phyloP scores from a whole-genome alignment of 2,329 filamentous ascomycete genomes.

The Nothopassalora personata region DNA sequence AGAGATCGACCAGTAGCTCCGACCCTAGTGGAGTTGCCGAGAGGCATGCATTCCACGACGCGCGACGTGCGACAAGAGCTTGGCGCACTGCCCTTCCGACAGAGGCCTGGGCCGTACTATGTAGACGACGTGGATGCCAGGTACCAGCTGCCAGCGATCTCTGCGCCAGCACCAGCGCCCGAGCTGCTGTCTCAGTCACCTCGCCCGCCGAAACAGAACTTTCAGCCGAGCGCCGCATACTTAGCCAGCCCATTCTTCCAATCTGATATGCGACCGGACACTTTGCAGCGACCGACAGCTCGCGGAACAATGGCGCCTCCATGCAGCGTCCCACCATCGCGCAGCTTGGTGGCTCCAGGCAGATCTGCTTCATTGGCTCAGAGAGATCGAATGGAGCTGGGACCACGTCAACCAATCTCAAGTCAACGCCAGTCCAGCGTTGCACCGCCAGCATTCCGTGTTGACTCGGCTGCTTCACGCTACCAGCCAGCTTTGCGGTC shows the following conservation, averaged over 20 bases:
- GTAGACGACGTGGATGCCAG: background rate
- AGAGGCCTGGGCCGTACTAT: background rate
- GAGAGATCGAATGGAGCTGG: no score
- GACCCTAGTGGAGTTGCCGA: background rate
- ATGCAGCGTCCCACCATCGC: background rate
- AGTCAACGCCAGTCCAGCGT: background rate
- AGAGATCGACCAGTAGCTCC: background rate
- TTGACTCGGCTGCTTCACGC: background rate
- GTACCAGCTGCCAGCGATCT: background rate
- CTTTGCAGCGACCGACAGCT: background rate
- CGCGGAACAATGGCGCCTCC: background rate
- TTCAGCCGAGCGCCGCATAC: conserved; percentile 13
- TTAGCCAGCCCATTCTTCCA: conserved; percentile 40
- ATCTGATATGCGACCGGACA: background rate
- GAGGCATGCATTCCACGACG: no score
- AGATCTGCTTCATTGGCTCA: no score
- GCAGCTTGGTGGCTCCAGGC: background rate
- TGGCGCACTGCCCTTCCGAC: background rate
- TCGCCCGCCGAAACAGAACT: background rate
- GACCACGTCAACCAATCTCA: background rate
- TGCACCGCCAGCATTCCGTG: background rate
- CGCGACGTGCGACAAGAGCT: background rate
- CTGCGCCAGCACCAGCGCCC: background rate
- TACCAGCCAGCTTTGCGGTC: background rate
- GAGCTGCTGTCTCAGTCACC: background rate